Conservation (phyloP, 108 stramenopile genomes). For the Stephanodiscus minutulus region DNA sequence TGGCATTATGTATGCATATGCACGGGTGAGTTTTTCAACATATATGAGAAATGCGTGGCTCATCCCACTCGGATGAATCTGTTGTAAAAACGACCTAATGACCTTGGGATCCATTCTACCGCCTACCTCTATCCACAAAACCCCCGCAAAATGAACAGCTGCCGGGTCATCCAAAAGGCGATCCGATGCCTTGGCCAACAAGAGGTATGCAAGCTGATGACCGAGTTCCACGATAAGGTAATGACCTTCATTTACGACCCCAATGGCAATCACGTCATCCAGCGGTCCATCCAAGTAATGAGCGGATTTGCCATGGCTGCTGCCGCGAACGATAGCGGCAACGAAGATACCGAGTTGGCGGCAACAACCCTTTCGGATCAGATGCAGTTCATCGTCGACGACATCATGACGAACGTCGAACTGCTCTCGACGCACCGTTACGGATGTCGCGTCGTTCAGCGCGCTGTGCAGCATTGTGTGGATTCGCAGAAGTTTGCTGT, state of each 20-base stretch:
- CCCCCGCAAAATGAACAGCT: conserved; percentile 46
- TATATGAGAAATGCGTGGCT: neutral
- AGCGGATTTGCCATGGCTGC: conserved; percentile 53
- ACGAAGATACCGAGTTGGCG: conserved; percentile 31
- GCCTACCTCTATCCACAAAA: neutral
- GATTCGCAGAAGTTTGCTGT: conserved; percentile 62
- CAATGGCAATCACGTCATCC: conserved; percentile 97
- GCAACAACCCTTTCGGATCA: conserved; percentile 59
- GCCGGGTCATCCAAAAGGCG: conserved; percentile 95
- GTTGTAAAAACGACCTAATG: neutral
- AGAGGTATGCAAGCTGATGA: conserved; percentile 69
- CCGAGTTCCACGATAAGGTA: conserved; percentile 82
- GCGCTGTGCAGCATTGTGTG: conserved; percentile 89
- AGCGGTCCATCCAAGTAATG: conserved; percentile 90
- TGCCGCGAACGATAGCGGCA: conserved; percentile 1
- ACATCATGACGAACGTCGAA: conserved; percentile 78
- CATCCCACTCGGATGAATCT: neutral
- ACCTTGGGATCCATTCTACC: neutral
- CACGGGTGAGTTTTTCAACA: conserved; percentile 73
- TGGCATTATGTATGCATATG: conserved; percentile 77
- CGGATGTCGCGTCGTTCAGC: conserved; percentile 94
- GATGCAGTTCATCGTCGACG: conserved; percentile 92
- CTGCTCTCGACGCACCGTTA: conserved; percentile 89
- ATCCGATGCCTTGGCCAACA: conserved; percentile 68
- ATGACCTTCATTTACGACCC: conserved; percentile 91